phyloP scores from a whole-genome alignment of 495 filamentous ascomycete genomes.

The Durotheca rogersii region DNA sequence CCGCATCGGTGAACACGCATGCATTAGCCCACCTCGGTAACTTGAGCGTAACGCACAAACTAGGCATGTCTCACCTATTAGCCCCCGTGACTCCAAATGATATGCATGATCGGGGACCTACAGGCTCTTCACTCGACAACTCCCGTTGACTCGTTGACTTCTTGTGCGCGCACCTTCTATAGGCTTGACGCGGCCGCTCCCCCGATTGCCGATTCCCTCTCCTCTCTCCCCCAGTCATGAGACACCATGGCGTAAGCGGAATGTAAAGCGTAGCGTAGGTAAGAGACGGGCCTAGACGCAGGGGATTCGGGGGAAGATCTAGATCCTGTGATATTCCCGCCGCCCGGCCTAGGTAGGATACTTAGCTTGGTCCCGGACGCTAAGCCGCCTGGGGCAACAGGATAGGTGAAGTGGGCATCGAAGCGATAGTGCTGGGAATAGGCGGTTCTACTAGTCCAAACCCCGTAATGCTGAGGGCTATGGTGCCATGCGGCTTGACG shows the following conservation, averaged over 20 bases:
- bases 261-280: slow-evolving; percentile 24
- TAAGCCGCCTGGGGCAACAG: slow-evolving; percentile 4
- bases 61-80: slow-evolving; percentile 18
- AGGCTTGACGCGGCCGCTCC: too few species aligned
- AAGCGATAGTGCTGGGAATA: slow-evolving; percentile 12
- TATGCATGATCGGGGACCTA: slow-evolving; percentile 4
- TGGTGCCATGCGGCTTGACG: slow-evolving; percentile 29
- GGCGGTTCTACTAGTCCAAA: slow-evolving; percentile 16
- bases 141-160: too few species aligned
- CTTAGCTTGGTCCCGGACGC: slow-evolving; percentile 7
- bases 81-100: slow-evolving; percentile 26
- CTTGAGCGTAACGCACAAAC: slow-evolving; percentile 7
- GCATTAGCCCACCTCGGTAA: not conserved
- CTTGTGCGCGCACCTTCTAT: too few species aligned
- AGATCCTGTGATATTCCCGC: slow-evolving; percentile 12
- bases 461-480: slow-evolving; percentile 10
- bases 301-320: slow-evolving; percentile 16
- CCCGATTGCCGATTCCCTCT: slow-evolving; percentile 11
- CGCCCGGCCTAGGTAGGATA: not conserved
- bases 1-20: slow-evolving; percentile 14
- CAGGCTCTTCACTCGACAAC: not conserved
- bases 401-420: not conserved
- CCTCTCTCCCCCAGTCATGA: too few species aligned
- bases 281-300: not conserved
- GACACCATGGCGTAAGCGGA: slow-evolving; percentile 21